A percentile compares a stretch with the other conserved stretches of the same genome.
phyloP scores from a whole-genome alignment of 495 filamentous ascomycete genomes.

The Aspergillus coremiiformis region DNA sequence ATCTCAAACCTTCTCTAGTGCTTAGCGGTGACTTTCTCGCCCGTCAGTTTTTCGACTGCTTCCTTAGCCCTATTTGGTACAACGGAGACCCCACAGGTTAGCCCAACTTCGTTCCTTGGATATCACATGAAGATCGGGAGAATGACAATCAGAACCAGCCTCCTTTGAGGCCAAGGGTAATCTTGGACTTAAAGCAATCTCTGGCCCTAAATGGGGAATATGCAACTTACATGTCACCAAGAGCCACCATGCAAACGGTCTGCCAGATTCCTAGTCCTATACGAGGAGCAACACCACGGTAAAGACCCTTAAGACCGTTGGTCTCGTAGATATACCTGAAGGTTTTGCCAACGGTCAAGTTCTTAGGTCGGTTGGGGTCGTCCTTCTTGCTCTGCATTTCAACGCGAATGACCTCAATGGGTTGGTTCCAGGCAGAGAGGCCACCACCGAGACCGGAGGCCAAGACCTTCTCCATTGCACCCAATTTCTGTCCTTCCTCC shows the following conservation, averaged over 20 bases:
- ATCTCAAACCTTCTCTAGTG: constrained; percentile 65
- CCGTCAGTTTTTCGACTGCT: constrained; percentile 94
- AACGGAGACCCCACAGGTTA: constrained; percentile 32
- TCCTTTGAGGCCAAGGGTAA: neutral
- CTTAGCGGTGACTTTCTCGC: constrained; percentile 91
- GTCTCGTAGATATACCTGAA: constrained; percentile 85
- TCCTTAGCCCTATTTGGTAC: constrained; percentile 75
- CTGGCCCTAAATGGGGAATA: neutral
- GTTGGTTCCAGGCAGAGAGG: constrained; percentile 96
- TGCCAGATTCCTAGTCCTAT: constrained; percentile 97
- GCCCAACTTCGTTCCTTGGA: constrained; percentile 22
- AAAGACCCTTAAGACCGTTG: constrained; percentile 88
- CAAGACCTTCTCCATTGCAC: constrained; percentile 77
- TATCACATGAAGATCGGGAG: constrained; percentile 20
- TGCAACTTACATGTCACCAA: constrained; percentile 89
- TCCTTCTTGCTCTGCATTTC: constrained; percentile 99
- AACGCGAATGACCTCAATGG: constrained; percentile 98
- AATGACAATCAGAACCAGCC: neutral
- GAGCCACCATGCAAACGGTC: constrained; percentile 98
- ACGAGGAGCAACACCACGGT: constrained; percentile 89
- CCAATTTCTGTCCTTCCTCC: constrained; percentile 67
- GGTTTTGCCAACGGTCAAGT: constrained; percentile 91
- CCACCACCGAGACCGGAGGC: constrained; percentile 87
- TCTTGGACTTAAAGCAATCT: neutral
- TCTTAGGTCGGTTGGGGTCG: constrained; percentile 96